Conservation (phyloP, 257 asterid genomes). For the Rehmannia glutinosa region DNA sequence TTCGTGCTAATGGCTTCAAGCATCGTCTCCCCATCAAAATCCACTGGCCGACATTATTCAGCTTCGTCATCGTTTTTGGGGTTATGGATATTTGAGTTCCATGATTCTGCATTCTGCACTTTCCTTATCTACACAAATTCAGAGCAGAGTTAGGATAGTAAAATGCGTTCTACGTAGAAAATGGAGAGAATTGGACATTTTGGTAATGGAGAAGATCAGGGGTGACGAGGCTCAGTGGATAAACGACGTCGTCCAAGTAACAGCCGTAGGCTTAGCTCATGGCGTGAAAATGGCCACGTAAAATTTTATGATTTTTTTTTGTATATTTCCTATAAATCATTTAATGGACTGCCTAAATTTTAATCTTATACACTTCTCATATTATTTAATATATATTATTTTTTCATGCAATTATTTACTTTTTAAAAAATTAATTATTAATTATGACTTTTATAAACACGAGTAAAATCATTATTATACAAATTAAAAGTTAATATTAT, state of each 20-base stretch:
- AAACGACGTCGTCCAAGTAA: constrained; percentile 14
- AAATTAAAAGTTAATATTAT: no score
- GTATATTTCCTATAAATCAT: no score
- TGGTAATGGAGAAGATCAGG: constrained; percentile 14
- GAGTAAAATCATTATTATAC: no score
- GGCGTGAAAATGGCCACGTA: constrained; percentile 28
- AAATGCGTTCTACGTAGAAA: not conserved
- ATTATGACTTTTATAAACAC: no score
- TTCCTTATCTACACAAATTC: constrained; percentile 11
- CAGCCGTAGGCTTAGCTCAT: not conserved
- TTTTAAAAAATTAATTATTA: no score
- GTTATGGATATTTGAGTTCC: constrained; percentile 15
- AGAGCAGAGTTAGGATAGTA: not conserved
- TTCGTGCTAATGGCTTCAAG: constrained; percentile 20
- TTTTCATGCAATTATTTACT: no score
- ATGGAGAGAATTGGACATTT: constrained; percentile 21
- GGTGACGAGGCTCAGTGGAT: not conserved
- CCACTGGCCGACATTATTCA: constrained; percentile 29
- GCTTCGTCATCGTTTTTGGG: constrained; percentile 34
- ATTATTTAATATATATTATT: no score
- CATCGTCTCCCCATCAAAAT: constrained; percentile 27
- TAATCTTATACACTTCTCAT: no score
- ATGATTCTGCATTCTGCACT: constrained; percentile 4
- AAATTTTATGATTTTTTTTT: no score
- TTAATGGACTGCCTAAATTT: no score